Percentiles rank a stretch among this genome's conserved stretches.
Conservation (phyloP, 106 monocot species). For the Chionographis japonica region DNA sequence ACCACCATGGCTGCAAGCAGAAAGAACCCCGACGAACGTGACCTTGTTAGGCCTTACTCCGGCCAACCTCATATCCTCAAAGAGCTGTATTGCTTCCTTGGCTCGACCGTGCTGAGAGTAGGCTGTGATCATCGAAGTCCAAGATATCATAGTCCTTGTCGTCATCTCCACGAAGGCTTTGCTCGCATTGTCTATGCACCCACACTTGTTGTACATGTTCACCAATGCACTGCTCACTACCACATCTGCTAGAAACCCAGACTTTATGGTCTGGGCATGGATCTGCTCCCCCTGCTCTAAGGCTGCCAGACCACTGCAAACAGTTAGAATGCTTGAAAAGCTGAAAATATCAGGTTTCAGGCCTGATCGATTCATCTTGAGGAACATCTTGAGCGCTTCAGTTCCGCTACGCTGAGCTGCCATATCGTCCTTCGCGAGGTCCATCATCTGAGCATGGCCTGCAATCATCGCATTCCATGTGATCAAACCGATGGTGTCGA, state of each 20-base stretch:
- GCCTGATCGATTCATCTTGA: constrained; percentile 41
- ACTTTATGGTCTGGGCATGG: constrained; percentile 75
- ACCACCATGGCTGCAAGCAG: constrained; percentile 86
- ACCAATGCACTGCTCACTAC: constrained; percentile 74
- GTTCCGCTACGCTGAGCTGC: constrained; percentile 34
- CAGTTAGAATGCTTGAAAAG: constrained; percentile 63
- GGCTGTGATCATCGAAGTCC: constrained; percentile 86
- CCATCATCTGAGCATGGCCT: constrained; percentile 73
- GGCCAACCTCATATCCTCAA: constrained; percentile 83
- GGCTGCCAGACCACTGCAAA: constrained; percentile 68
- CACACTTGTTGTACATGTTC: constrained; percentile 94
- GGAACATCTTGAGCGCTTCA: constrained; percentile 66
- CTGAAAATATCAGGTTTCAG: constrained; percentile 75
- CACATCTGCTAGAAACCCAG: constrained; percentile 69
- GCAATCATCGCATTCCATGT: constrained; percentile 95
- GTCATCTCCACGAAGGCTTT: constrained; percentile 85
- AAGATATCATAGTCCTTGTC: constrained; percentile 65
- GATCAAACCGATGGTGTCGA: constrained; percentile 57
- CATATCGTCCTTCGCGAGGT: constrained; percentile 38
- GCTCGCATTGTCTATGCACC: constrained; percentile 55
- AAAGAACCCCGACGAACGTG: constrained; percentile 83
- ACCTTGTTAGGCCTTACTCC: constrained; percentile 71
- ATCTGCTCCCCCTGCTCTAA: constrained; percentile 78
- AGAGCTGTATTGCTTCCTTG: constrained; percentile 68
- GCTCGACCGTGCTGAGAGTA: constrained; percentile 78